Base-by-base conservation (phyloP, 345 rosid genomes). In the Pseudoturritis turrita region DNA sequence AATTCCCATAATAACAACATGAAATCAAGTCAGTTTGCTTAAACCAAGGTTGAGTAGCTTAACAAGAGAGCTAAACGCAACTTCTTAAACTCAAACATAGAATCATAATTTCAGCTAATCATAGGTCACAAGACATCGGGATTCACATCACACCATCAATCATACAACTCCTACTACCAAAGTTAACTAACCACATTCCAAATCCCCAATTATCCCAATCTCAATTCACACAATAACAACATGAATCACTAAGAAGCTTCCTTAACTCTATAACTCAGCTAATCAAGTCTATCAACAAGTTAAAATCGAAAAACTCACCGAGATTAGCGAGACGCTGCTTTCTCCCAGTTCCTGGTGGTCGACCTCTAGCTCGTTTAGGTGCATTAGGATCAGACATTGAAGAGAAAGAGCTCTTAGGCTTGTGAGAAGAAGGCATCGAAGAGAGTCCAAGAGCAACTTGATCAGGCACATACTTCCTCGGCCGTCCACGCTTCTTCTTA, bases 401-500 rank as follows among this genome's bases (percentile, higher is more conserved):
- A 14, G 58, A 33, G 3, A 3, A 55, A 35, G 70, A 25, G 25
- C 2, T n/a, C 7, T 31, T 62, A 65, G 50, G 22, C 44, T 52
- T 72, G 0, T 49, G 28, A 51, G 50, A 26, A 49, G 43, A 50
- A 6, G 31, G 12, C 87, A 87, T 40, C 10, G 91, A 83, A 64
- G 92, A 88, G 60, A 89, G 81, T 7, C 92, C 96, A 61, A 91
- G 79, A 21, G 92, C 84, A 73, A 88, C 87, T 29, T 56, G 46
- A 17, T 82, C 95, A 51, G 87, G 86, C 28, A 83, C 88, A 77
- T 91, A 88, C 70, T 91, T 91, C 75, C 96, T 77, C 29, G 98
- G 98, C 79, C 98, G 81, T 52, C 98, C 98, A 65, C 98, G 80
- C 85, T 91, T 94, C 88, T 89, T 91, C 86, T 89, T 91, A 18